Conservation (phyloP, 2,329 filamentous ascomycete genomes). For the Coniochaeta hoffmannii region DNA sequence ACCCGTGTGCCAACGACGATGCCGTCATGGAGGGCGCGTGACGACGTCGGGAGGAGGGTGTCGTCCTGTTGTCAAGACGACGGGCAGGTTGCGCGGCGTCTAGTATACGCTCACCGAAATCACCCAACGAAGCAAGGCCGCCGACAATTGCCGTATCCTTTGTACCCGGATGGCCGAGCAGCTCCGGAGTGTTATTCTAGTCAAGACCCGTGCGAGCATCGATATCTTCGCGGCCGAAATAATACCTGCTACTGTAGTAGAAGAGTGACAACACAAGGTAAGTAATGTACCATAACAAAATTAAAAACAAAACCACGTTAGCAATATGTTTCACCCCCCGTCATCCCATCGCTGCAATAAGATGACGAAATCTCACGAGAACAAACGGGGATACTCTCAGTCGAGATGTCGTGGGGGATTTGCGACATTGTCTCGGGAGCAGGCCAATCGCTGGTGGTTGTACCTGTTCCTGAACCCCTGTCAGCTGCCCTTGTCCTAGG, state of each 20-base stretch:
- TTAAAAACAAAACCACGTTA: neutral
- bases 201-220: too few species aligned
- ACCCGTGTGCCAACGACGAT: neutral
- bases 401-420: neutral
- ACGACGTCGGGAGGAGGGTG: too few species aligned
- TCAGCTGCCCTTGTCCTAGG: constrained; percentile 1
- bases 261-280: too few species aligned
- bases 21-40: neutral
- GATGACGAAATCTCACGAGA: constrained; percentile 1
- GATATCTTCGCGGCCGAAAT: too few species aligned
- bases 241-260: too few species aligned
- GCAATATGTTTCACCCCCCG: neutral
- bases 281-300: neutral
- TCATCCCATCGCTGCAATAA: neutral
- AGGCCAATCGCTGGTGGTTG: constrained; percentile 22
- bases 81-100: too few species aligned
- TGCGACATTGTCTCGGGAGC: constrained; percentile 19
- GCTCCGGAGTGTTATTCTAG: too few species aligned
- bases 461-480: neutral
- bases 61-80: too few species aligned
- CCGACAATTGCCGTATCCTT: too few species aligned
- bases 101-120: too few species aligned
- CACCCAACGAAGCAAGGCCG: too few species aligned
- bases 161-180: too few species aligned
- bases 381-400: neutral